Evolutionary conservation across 169 alveolate genomes (phyloP).

Genomic region (Eimeria nieschulzi): DNA sequence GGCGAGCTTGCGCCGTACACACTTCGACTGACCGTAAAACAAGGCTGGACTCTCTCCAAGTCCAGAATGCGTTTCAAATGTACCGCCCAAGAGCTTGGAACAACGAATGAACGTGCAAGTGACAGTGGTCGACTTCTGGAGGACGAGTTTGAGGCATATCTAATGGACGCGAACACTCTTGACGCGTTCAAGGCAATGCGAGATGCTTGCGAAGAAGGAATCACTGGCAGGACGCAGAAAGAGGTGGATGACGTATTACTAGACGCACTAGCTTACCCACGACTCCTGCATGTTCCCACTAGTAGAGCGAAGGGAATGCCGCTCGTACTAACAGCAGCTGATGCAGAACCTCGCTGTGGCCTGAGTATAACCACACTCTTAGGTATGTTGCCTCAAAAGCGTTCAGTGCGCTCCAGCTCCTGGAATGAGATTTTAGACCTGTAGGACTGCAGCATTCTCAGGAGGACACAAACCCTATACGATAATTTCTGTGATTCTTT

Average conservation of each 20-base stretch:
- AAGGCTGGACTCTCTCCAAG: conserved; percentile 35
- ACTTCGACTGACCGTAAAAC: conserved; percentile 43
- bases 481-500: no score
- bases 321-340: not conserved
- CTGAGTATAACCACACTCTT: not conserved
- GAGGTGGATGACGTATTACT: not conserved
- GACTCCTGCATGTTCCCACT: conserved; percentile 60
- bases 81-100: conserved; percentile 44
- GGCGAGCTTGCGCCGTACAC: conserved; percentile 67
- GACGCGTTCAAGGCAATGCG: not conserved
- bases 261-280: conserved; percentile 6
- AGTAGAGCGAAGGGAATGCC: conserved; percentile 44
- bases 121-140: conserved; percentile 30
- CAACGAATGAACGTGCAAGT: conserved; percentile 41
- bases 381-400: not conserved
- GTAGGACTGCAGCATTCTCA: no score
- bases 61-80: conserved; percentile 51
- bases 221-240: not conserved
- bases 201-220: not conserved
- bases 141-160: conserved; percentile 52
- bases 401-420: no score
- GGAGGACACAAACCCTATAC: no score
- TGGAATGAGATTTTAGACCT: no score
- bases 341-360: not conserved
- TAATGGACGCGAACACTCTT: not conserved